A percentile compares a stretch with the other conserved stretches of the same genome.
Evolutionary conservation across 306 rosid species (phyloP).

Genomic region (Arachis stenosperma): DNA sequence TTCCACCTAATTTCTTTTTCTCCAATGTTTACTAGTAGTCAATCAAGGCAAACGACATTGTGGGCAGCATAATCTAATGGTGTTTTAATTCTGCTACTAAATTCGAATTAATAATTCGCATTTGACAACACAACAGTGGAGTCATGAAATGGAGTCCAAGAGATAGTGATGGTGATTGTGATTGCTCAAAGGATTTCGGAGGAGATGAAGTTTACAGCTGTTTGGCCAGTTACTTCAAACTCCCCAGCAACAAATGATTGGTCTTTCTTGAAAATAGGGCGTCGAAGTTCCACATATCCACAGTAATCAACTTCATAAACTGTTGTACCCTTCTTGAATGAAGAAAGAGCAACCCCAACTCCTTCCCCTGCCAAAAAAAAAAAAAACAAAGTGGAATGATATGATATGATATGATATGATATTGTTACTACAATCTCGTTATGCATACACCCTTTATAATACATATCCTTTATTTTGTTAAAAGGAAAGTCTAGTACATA

Average conservation of each 20-base stretch:
- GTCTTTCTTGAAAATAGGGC: slow-evolving; percentile 57
- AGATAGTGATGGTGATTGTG: not conserved
- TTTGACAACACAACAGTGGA: not conserved
- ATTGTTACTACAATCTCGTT: too few relatives aligned
- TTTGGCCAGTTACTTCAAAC: slow-evolving; percentile 54
- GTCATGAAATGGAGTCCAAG: slow-evolving; percentile 20
- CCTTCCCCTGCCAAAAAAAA: slow-evolving; percentile 72
- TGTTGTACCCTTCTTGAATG: slow-evolving; percentile 49
- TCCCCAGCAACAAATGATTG: slow-evolving; percentile 56
- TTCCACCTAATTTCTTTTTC: not conserved
- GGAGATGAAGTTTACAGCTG: slow-evolving; percentile 45
- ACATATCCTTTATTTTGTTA: too few relatives aligned
- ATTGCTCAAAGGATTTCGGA: slow-evolving; percentile 10
- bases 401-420: too few relatives aligned
- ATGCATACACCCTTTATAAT: too few relatives aligned
- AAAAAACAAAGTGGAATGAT: slow-evolving; percentile 11
- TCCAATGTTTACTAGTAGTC: too few relatives aligned
- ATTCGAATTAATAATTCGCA: not conserved
- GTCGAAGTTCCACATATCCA: slow-evolving; percentile 65
- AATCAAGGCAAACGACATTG: too few relatives aligned
- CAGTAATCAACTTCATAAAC: slow-evolving; percentile 74
- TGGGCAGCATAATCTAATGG: too few relatives aligned
- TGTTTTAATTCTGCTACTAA: too few relatives aligned
- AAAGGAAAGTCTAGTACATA: too few relatives aligned
- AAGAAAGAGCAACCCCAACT: slow-evolving; percentile 67